Base-by-base conservation (phyloP, 1,139 yeast species). In the Lodderomyces oxycetoniae region DNA sequence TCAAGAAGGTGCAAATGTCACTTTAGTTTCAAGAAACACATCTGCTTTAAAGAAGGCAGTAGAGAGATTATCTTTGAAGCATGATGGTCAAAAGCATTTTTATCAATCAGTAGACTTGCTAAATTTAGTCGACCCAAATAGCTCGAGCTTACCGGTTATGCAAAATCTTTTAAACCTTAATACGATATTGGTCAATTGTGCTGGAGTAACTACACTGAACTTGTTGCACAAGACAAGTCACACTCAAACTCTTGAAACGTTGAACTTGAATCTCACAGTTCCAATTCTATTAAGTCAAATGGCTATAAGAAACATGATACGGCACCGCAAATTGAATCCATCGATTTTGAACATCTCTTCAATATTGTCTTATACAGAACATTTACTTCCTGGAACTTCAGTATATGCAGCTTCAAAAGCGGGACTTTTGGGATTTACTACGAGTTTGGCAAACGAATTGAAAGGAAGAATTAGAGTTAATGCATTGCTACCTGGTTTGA, bases 391-490 rank as follows among this genome's bases (percentile, higher is more conserved):
- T 1, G 97, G 97, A 0, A 76, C 95, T 0, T 48, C 83, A 0
- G 79, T 84, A 0, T 91, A 91, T 52, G 67, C 87, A 1, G 91
- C 95, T 0, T 67, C 87, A 33, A 91, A 91, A 53, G 83, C 88
- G 0, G 97, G 94, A 0, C 46, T 84, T 10, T 50, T 73, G 31
- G 86, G 84, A 4, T 82, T 87, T 47, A 74, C 94, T 0, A 58
- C 63, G 30, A 62, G 82, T 0, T 53, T 87, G 30, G 79, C 91
- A 0, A 49, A 55, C 3, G 98, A 91, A 47, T 55, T 83, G 38
- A 71, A 69, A 8, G 72, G 66, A 2, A 63, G 52, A 42, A 57
- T 67, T 3, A 46, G 86, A 26, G 81, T 83, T 26, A 81, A 82
- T 48, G 67, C 83, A 1, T 55, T 89, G 1, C 55, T 81, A 7